phyloP scores from a whole-genome alignment of 176 grass and related monocot species.

The Bonia amplexicaulis region DNA sequence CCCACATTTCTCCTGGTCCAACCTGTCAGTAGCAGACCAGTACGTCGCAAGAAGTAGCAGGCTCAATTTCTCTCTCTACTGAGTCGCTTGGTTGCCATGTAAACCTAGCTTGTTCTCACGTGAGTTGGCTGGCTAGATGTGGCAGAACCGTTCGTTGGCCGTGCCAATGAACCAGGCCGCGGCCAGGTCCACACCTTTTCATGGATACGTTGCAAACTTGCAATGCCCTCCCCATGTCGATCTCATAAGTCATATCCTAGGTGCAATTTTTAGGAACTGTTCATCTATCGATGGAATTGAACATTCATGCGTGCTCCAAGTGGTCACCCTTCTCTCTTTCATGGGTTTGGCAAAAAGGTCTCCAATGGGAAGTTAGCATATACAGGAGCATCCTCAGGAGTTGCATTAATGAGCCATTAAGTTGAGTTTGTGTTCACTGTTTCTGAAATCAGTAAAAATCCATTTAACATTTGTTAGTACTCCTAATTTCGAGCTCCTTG shows the following conservation, averaged over 20 bases:
- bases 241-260: slow-evolving; percentile 13
- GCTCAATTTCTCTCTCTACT: slow-evolving; percentile 15
- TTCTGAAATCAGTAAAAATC: not conserved
- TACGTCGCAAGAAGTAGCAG: not conserved
- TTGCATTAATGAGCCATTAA: slow-evolving; percentile 40
- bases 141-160: slow-evolving; percentile 33
- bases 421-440: slow-evolving; percentile 18
- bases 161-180: slow-evolving; percentile 15
- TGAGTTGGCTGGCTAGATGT: slow-evolving; percentile 41
- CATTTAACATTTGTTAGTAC: not conserved
- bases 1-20: slow-evolving; percentile 17
- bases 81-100: slow-evolving; percentile 35
- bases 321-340: slow-evolving; percentile 34
- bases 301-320: slow-evolving; percentile 13
- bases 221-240: not conserved
- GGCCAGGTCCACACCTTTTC: slow-evolving; percentile 27
- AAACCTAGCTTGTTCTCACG: slow-evolving; percentile 39
- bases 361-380: slow-evolving; percentile 35
- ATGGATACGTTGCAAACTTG: slow-evolving; percentile 9
- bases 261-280: slow-evolving; percentile 32
- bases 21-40: not conserved
- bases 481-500: not conserved
- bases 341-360: slow-evolving; percentile 25
- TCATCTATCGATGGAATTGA: slow-evolving; percentile 38
- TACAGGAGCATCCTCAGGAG: slow-evolving; percentile 27